Conservation (phyloP, 495 filamentous ascomycete species). For the Penicillium turbatum region DNA sequence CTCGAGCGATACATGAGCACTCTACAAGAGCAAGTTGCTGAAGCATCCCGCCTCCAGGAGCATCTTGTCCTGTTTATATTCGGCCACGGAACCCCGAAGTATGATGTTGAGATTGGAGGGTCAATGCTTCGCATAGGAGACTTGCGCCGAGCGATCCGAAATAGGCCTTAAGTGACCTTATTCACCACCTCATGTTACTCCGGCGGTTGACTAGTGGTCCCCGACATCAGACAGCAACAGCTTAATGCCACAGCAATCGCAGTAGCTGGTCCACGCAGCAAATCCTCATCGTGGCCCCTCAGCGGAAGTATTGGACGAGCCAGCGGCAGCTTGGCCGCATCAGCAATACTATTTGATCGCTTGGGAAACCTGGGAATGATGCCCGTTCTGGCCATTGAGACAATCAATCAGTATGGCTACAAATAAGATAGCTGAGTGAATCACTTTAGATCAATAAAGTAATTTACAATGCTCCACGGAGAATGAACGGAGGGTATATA, state of each 20-base stretch:
- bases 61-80: no score
- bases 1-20: no score
- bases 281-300: slow-evolving; percentile 2
- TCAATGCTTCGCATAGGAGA: neutral
- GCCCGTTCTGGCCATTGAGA: no score
- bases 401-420: no score
- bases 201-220: slow-evolving; percentile 13
- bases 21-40: no score
- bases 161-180: slow-evolving; percentile 12
- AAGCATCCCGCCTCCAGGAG: no score
- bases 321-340: slow-evolving; percentile 1
- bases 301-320: neutral
- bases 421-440: no score
- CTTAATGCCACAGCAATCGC: neutral
- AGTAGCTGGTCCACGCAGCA: neutral
- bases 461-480: neutral
- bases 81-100: no score
- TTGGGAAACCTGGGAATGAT: no score
- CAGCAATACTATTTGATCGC: neutral
- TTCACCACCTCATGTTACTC: slow-evolving; percentile 19
- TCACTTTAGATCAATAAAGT: no score
- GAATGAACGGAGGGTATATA: slow-evolving; percentile 14
- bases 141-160: neutral
- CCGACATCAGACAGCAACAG: slow-evolving; percentile 2
- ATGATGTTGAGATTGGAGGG: no score